Conservation (phyloP, 441 rosid species). For the Mallotus japonicus region DNA sequence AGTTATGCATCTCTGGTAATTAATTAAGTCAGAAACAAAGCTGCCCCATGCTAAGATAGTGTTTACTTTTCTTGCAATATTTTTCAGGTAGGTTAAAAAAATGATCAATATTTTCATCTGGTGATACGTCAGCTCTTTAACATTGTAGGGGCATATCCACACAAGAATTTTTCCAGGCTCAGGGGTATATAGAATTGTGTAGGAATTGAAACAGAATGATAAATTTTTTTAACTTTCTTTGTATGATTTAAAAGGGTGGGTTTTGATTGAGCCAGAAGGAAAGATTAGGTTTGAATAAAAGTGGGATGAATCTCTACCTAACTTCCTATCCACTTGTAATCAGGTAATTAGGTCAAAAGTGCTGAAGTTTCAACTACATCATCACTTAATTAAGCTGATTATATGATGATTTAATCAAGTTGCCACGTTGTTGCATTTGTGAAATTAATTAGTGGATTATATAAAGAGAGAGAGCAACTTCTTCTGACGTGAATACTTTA, state of each 20-base stretch:
- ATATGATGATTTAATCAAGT: not conserved
- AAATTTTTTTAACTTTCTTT: not conserved
- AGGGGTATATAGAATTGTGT: not conserved
- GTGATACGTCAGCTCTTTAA: not conserved
- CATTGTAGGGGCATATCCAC: not conserved
- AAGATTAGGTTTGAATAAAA: slow-evolving; percentile 30
- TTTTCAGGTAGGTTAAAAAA: slow-evolving; percentile 17
- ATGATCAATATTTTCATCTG: not conserved
- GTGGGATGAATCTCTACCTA: slow-evolving; percentile 37
- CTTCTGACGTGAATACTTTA: not conserved
- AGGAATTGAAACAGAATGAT: not conserved
- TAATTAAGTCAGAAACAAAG: not conserved
- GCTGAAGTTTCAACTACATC: not conserved
- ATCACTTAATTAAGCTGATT: slow-evolving; percentile 9
- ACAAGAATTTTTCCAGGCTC: not conserved
- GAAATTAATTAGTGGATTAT: slow-evolving; percentile 5
- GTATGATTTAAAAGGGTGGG: slow-evolving; percentile 8
- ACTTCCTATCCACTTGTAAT: slow-evolving; percentile 27
- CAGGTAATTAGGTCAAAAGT: slow-evolving; percentile 24
- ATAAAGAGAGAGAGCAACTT: not conserved
- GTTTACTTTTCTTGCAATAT: not conserved
- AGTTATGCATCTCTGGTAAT: not conserved
- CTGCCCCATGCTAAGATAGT: not conserved
- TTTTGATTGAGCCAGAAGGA: slow-evolving; percentile 4
- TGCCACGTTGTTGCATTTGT: slow-evolving; percentile 18